phyloP scores from a whole-genome alignment of 1,284 basidiomycete species.

The Earliella scabrosa region DNA sequence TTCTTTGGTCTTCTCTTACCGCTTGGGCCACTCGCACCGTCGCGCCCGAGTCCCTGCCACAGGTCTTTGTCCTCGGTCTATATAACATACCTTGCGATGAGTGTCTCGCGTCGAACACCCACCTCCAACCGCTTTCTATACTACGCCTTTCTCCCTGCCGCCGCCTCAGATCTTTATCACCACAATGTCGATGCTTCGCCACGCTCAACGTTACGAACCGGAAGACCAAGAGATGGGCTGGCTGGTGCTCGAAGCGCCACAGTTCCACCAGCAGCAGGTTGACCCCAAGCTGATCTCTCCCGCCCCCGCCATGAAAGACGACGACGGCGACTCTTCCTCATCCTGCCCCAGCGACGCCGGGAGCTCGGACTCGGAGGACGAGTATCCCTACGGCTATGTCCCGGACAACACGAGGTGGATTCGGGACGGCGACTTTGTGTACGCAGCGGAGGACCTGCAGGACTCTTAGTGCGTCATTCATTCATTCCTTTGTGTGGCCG shows the following conservation, averaged over 20 bases:
- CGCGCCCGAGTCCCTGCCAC: conserved; percentile 12
- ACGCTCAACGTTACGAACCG: conserved; percentile 6
- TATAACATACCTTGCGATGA: conserved; percentile 14
- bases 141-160: neutral
- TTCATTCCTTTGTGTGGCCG: neutral
- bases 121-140: neutral
- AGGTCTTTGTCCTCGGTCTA: conserved; percentile 20
- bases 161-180: neutral
- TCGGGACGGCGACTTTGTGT: conserved; percentile 13
- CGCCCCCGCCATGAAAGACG: neutral
- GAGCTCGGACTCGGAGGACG: conserved; percentile 10
- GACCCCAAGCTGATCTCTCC: conserved; percentile 1
- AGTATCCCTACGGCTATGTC: conserved; percentile 21
- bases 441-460: conserved; percentile 15
- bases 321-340: conserved; percentile 8
- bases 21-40: conserved; percentile 19
- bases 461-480: conserved; percentile 10
- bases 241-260: conserved; percentile 19
- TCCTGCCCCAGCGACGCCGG: conserved; percentile 13
- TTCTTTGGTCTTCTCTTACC: conserved; percentile 10
- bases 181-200: conserved; percentile 3
- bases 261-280: conserved; percentile 14
- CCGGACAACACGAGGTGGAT: conserved; percentile 12
- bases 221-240: conserved; percentile 16
- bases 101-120: neutral